phyloP scores from a whole-genome alignment of 805 yeast species.

The Cyberlindnera subsufficiens region DNA sequence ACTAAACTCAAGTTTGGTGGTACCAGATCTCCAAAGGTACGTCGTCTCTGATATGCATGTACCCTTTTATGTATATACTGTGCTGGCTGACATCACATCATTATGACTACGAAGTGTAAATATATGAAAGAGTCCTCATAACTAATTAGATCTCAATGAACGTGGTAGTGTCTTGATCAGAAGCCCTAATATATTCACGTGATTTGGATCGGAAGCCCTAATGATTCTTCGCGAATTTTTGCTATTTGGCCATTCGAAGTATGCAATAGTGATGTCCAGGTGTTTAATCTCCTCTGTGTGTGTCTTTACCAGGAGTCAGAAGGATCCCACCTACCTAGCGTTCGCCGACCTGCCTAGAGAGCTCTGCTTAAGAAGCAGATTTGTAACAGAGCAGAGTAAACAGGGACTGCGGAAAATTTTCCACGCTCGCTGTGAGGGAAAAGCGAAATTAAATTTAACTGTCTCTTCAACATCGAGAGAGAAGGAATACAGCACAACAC shows the following conservation, averaged over 20 bases:
- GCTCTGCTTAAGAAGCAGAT: neutral
- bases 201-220: slow-evolving; percentile 7
- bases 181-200: slow-evolving; percentile 10
- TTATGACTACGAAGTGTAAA: no score
- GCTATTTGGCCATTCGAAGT: neutral
- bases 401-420: slow-evolving; percentile 15
- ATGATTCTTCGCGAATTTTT: neutral
- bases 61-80: neutral
- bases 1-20: slow-evolving; percentile 92
- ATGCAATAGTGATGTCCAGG: no score
- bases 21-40: slow-evolving; percentile 71
- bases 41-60: slow-evolving; percentile 50
- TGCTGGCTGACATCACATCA: no score
- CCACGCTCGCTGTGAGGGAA: slow-evolving; percentile 5
- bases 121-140: no score
- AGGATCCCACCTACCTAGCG: no score
- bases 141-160: no score
- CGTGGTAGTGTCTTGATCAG: neutral
- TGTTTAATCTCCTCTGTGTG: no score
- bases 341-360: neutral
- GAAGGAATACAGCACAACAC: slow-evolving; percentile 6
- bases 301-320: no score
- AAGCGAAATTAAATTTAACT: slow-evolving; percentile 14
- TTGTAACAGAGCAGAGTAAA: neutral
- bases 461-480: slow-evolving; percentile 7